Base-by-base conservation (phyloP, 768 basidiomycete species). In the Hysterangium stoloniferum region DNA sequence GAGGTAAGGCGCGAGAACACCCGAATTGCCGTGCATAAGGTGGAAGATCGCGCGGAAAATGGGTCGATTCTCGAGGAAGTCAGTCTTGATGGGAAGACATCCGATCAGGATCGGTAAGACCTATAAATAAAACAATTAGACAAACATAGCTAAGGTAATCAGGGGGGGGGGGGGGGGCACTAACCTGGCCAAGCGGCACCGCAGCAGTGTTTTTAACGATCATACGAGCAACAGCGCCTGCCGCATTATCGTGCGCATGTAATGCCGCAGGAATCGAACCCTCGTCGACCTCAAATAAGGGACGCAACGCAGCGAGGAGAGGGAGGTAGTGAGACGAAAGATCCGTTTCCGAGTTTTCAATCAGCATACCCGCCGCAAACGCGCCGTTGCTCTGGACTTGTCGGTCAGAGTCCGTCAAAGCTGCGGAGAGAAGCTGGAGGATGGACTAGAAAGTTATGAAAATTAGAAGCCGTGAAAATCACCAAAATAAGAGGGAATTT, bases 351-450 rank as follows among this genome's bases (percentile, higher is more conserved):
- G 89, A 82, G 70, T 92, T 79, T 68, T 94, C 89, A 56, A 97
- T 78, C 50, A 99, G 79, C 35, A 95, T 82, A 53, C 96, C 95
- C 29, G 81, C 74, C 29, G 94, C 95, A 64, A 96, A 99, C 13
- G 93, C 92, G 17, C 93, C 92, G 60, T 98, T 98, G 68, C 90
- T 93, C 59, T 88, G 82, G 7, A 98, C 94, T 67, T 98, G 95
- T n/a, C 83, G 70, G 35, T 97, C 95, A 1, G 73, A 67, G 62
- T 98, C 95, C 52, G 75, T 66, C 12, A 99, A 78, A 7, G 88
- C 91, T 48, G 74, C 76, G 66, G 84, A 84, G 70, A 96, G 86
- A 50, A 98, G 77, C 52, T 88, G 81, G 45, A 93, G 75, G 25
- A 99, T 74, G 13, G 79, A 75, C 57, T 61, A 45, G 19, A 13